Percentiles rank a stretch among this genome's conserved stretches.
Conservation (phyloP, 768 basidiomycete genomes). For the Leucosporidium creatinivorum region DNA sequence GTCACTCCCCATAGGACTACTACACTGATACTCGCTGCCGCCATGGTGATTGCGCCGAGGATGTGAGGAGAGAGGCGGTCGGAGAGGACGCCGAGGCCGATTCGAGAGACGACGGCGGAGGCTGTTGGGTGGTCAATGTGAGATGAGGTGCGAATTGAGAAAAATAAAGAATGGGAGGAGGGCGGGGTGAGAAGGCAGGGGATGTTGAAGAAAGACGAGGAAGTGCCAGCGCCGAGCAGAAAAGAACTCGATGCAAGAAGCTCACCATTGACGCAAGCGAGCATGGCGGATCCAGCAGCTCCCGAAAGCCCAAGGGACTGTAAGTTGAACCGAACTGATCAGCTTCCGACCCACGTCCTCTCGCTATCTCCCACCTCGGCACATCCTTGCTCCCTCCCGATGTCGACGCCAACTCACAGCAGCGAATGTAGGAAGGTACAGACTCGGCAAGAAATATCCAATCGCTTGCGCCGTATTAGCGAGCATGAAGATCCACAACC, state of each 20-base stretch:
- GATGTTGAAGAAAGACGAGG: too few relatives aligned
- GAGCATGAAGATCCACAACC: constrained; percentile 12
- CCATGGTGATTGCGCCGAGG: constrained; percentile 11
- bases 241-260: neutral
- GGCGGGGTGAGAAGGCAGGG: too few relatives aligned
- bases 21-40: neutral
- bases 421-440: constrained; percentile 12
- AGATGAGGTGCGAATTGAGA: too few relatives aligned
- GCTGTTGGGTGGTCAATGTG: neutral
- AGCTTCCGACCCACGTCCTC: too few relatives aligned
- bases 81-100: constrained; percentile 10
- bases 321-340: too few relatives aligned
- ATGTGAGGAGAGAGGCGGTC: constrained; percentile 11
- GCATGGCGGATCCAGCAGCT: neutral
- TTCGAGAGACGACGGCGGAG: constrained; percentile 6
- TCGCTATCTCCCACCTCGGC: too few relatives aligned
- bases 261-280: constrained; percentile 16
- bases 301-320: constrained; percentile 8
- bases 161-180: too few relatives aligned
- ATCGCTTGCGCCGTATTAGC: constrained; percentile 13
- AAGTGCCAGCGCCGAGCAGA: too few relatives aligned
- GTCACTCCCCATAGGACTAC: constrained; percentile 9
- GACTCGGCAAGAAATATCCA: constrained; percentile 8
- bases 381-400: too few relatives aligned
- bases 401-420: neutral